phyloP scores from a whole-genome alignment of 441 rosid genomes.

The Gossypium davidsonii region DNA sequence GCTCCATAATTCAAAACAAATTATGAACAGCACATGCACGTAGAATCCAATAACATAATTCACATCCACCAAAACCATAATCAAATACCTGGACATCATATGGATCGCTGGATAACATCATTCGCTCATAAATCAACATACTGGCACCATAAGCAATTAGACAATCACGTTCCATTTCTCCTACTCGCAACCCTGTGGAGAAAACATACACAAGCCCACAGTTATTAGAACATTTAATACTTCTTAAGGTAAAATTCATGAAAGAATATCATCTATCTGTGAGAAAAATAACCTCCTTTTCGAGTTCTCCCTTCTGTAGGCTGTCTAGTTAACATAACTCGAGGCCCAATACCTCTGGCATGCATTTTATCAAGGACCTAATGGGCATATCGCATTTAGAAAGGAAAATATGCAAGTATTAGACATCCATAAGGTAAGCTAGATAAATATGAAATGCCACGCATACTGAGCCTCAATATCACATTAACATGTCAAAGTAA shows the following conservation, averaged over 20 bases:
- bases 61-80: background rate
- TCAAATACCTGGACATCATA: constrained; percentile 77
- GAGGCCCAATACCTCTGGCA: constrained; percentile 94
- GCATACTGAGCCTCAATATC: background rate
- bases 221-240: constrained; percentile 6
- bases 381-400: too few relatives aligned
- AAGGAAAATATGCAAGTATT: background rate
- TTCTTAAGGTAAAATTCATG: constrained; percentile 3
- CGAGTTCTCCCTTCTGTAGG: constrained; percentile 93
- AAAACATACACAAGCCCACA: background rate
- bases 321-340: constrained; percentile 84
- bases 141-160: constrained; percentile 95
- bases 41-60: background rate
- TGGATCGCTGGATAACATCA: constrained; percentile 93
- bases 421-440: background rate
- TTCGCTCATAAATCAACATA: constrained; percentile 81
- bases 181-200: constrained; percentile 74
- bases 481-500: background rate
- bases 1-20: background rate
- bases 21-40: background rate
- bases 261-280: constrained; percentile 7
- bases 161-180: constrained; percentile 98
- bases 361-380: constrained; percentile 41
- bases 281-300: constrained; percentile 66
- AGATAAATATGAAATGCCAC: background rate